These are phyloP conservation scores for Acacia crassicarpa DNA, from an alignment of 306 rosid genomes.

Conservation along the genomic window DNA sequence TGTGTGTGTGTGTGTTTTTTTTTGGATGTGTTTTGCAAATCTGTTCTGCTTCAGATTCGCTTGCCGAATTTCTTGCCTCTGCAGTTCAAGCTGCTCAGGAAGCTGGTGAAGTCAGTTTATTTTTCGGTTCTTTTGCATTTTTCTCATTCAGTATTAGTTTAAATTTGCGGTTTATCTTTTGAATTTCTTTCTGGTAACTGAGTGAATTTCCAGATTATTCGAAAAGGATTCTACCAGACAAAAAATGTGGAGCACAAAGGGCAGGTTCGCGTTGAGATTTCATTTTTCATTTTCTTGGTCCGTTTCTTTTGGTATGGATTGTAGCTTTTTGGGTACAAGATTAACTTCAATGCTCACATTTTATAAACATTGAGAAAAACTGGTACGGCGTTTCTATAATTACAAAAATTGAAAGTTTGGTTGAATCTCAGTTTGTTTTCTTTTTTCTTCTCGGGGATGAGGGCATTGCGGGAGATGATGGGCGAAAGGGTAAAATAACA, in stretches of 20 bases:
- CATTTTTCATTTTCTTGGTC: background rate
- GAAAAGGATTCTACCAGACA: conserved; percentile 63
- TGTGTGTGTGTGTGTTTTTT: background rate
- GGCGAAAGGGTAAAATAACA: background rate
- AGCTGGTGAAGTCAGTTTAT: conserved; percentile 68
- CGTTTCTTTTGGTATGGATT: conserved; percentile 1
- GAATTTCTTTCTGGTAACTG: background rate
- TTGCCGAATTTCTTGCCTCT: conserved; percentile 60
- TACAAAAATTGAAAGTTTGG: background rate
- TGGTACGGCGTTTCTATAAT: background rate
- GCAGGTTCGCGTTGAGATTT: conserved; percentile 40
- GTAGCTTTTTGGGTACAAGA: background rate
- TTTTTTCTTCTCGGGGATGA: background rate
- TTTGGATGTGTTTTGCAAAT: conserved; percentile 1
- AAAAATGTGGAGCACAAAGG: conserved; percentile 84
- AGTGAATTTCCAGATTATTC: conserved; percentile 52
- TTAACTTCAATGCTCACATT: background rate
- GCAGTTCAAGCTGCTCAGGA: conserved; percentile 76
- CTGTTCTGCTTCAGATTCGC: conserved; percentile 42
- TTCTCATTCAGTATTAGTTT: background rate
- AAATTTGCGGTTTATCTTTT: background rate
- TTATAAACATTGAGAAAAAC: background rate
- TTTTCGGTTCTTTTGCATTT: background rate
- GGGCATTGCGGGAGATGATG: background rate
- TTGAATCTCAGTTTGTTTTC: background rate